Base-by-base conservation (phyloP, 2,329 filamentous ascomycete genomes). In the Penicillium sp. region DNA sequence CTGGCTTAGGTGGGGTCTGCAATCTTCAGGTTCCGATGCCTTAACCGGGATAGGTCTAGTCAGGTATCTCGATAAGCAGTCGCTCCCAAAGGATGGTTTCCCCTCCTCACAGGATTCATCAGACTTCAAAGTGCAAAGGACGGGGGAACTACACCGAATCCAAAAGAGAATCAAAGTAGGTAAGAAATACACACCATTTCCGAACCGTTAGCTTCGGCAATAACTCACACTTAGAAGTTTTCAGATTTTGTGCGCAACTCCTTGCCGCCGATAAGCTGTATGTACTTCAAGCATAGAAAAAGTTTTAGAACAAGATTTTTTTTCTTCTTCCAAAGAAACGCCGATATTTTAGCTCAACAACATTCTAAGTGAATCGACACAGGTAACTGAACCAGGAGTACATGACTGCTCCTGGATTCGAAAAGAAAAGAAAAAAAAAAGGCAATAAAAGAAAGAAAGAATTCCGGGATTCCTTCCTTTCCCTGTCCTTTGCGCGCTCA, bases 331-430 rank as follows among this genome's bases (percentile, higher is more conserved):
- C 26, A 3, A 30, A 2, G 45, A 13, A 7, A 35, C 35, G 35
- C 35, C 35, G 2, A 41, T 41, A 21, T 30, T 23, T 9, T 53
- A 29, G 17, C 29, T 13, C 31, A 31, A 38, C 50, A 57, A 41
- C 13, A 26, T 52, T 57, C 50, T 57, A 57, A 57, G 31, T 46
- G 26, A n/a, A 53, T 44, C 30, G 48, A 17, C 23, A 51, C 35
- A 61, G 46, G 38, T 49, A n/a, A 51, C 13, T 29, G 31, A 47
- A 47, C 9, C 17, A 56, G 46, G 15, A 41, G 15, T 15, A 41
- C 15, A 41, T 15, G 8, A 26, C 46, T 29, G 19, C 46, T 26
- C 9, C 15, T 15, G 15, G 13, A 15, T 41, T 5, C 35, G 13
- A 11, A 41, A 41, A 15, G 13, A 8, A 5, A 41, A 41, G 26